Evolutionary conservation across 495 filamentous ascomycete species (phyloP), one percentile per base, ranked within the genome.

Genomic region (Physcia stellaris): DNA sequence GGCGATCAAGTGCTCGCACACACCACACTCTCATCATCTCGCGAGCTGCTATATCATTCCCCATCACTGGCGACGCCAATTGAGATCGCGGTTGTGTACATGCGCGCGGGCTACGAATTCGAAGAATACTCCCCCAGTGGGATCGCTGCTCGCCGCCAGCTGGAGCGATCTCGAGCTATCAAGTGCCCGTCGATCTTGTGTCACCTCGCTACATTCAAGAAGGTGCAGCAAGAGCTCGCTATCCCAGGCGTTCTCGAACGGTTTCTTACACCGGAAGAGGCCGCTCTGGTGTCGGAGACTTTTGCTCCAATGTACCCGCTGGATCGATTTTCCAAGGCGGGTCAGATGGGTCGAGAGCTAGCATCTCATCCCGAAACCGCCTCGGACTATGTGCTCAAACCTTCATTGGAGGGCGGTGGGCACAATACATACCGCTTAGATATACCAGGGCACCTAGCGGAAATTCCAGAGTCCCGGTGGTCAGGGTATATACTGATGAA

Each of bases 341-440:
- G 86, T 2, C 54, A 62, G 7, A 59, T 67, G 43, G 86, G 80
- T 16, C 70, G 71, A 4, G 51, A 64, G 23, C 60, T 86, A 0
- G 86, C 83, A 1, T 61, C 60, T 3, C 68, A 86, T 46, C 63
- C 67, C 0, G 56, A 68, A 12, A 57, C 50, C 0, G 74, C 73
- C 39, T 50, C 58, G 40, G 51, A 63, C 15, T 90, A 85, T 51
- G 84, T 93, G 10, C 67, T 93, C 36, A 94, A 94, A 53, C 86
- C 86, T 2, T 86, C 88, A 46, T 67, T 85, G 10, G 86, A 94
- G 56, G 86, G 86, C 1, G 86, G 86, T 1, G 86, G 86, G 0
- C 83, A 94, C 54, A 94, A 94, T 55, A 69, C 82, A 29, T 92
- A 86, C 54, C 71, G 79, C 15, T 51, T 62, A 6, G 68, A 76